Conservation (phyloP, 768 basidiomycete genomes). For the Auricularia auricula-judae region DNA sequence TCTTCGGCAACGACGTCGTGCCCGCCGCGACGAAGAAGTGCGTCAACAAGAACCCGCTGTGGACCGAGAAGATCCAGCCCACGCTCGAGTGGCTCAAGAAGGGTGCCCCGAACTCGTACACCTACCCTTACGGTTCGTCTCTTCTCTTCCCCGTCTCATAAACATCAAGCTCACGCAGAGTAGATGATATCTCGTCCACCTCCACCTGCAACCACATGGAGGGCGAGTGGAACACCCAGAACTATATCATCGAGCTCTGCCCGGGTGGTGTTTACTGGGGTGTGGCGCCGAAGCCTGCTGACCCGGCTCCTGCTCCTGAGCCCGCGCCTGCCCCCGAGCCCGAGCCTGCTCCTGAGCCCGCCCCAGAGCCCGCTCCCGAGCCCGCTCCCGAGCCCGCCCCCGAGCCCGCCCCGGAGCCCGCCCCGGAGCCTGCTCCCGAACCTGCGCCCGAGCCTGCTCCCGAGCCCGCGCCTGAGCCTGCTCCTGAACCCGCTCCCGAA, state of each 20-base stretch:
- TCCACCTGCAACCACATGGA: conserved; percentile 5
- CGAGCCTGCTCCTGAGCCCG: not conserved
- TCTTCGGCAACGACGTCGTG: conserved; percentile 3
- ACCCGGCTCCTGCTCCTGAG: not conserved
- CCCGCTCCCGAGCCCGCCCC: not conserved
- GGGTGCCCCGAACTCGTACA: conserved; percentile 1
- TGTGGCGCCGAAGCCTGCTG: not conserved
- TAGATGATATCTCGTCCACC: not conserved
- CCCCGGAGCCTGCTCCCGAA: not conserved
- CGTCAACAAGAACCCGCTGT: conserved; percentile 6
- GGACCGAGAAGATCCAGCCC: conserved; percentile 3
- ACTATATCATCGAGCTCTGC: conserved; percentile 7
- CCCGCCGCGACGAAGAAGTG: conserved; percentile 2
- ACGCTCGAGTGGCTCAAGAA: conserved; percentile 8
- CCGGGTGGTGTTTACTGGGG: conserved; percentile 6
- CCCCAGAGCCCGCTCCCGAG: not conserved
- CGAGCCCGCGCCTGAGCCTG: too few species aligned
- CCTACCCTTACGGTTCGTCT: conserved; percentile 1
- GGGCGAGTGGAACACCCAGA: conserved; percentile 5
- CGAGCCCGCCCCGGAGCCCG: not conserved
- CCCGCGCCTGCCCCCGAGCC: not conserved
- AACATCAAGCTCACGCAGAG: not conserved
- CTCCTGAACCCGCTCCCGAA: too few species aligned
- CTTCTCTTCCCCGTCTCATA: not conserved
- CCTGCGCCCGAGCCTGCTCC: too few species aligned